These are phyloP conservation scores for Globisporangium cylindrosporum DNA, from an alignment of 352 stramenopile genomes.

Conservation along the genomic window DNA sequence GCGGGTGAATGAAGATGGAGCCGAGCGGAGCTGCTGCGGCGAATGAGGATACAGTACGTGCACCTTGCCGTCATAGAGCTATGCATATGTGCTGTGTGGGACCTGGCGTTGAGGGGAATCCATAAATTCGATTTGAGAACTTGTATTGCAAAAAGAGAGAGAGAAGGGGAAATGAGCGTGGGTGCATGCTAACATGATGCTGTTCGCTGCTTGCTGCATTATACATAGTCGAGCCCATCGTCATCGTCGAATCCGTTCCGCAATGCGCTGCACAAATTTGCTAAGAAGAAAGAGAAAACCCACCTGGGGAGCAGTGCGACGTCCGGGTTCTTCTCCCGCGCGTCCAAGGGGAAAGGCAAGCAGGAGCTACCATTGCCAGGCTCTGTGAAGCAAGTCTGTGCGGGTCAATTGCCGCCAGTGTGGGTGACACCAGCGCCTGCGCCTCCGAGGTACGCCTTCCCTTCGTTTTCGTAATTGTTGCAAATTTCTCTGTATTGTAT, in stretches of 20 bases:
- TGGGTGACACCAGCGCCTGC: constrained; percentile 67
- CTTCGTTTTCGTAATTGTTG: not conserved
- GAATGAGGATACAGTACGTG: constrained; percentile 10
- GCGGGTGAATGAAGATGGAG: constrained; percentile 9
- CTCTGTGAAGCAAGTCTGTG: constrained; percentile 72
- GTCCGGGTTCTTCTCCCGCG: constrained; percentile 68
- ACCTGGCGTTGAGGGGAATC: not conserved
- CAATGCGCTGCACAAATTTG: constrained; percentile 78
- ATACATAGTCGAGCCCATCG: constrained; percentile 25
- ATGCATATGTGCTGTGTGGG: too few species aligned
- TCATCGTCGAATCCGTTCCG: constrained; percentile 70
- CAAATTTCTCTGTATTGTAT: not conserved
- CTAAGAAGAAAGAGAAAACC: constrained; percentile 75
- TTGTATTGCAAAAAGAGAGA: not conserved
- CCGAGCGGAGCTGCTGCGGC: constrained; percentile 3
- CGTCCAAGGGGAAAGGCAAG: constrained; percentile 27
- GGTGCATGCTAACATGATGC: not conserved
- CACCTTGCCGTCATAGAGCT: not conserved
- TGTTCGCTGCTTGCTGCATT: not conserved
- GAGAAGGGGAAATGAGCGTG: not conserved
- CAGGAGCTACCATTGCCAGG: constrained; percentile 52
- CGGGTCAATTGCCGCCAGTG: constrained; percentile 68
- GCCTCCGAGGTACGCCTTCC: constrained; percentile 31
- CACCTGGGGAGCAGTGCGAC: constrained; percentile 41
- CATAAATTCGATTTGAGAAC: not conserved